Conservation (phyloP, 371 early-diverging fungal species). For the Mortierella sp. region DNA sequence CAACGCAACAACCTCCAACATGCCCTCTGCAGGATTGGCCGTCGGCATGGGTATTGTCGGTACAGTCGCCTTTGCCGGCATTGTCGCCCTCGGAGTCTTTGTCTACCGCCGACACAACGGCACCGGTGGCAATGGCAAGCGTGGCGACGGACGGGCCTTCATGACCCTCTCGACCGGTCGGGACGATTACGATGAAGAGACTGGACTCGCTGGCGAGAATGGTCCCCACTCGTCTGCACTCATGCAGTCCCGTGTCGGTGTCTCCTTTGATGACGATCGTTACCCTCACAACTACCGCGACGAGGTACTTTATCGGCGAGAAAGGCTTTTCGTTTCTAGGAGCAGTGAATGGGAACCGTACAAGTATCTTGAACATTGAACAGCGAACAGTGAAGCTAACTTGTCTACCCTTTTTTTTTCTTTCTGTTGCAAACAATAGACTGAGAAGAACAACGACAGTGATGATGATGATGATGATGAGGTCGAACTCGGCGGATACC, state of each 20-base stretch:
- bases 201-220: slow-evolving; percentile 46
- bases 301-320: slow-evolving; percentile 24
- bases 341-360: neutral
- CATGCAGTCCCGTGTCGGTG: slow-evolving; percentile 48
- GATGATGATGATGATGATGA: slow-evolving; percentile 27
- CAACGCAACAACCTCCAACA: neutral
- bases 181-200: slow-evolving; percentile 46
- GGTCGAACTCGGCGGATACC: slow-evolving; percentile 37
- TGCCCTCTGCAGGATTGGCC: slow-evolving; percentile 21
- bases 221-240: slow-evolving; percentile 54
- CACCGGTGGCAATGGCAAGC: slow-evolving; percentile 13
- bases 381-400: neutral
- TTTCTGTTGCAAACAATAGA: neutral
- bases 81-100: slow-evolving; percentile 27
- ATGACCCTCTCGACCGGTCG: slow-evolving; percentile 35
- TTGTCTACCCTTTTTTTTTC: neutral
- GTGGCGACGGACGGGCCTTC: slow-evolving; percentile 35
- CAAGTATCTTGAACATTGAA: neutral
- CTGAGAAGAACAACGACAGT: neutral
- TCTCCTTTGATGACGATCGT: slow-evolving; percentile 53
- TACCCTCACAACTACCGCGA: slow-evolving; percentile 36
- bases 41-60: slow-evolving; percentile 41
- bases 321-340: neutral
- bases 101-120: slow-evolving; percentile 22
- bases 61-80: slow-evolving; percentile 21